Percentiles rank a stretch among this genome's conserved stretches.
Evolutionary conservation across 139 green algal genomes (phyloP).

Genomic region (Coccomyxa sp.): DNA sequence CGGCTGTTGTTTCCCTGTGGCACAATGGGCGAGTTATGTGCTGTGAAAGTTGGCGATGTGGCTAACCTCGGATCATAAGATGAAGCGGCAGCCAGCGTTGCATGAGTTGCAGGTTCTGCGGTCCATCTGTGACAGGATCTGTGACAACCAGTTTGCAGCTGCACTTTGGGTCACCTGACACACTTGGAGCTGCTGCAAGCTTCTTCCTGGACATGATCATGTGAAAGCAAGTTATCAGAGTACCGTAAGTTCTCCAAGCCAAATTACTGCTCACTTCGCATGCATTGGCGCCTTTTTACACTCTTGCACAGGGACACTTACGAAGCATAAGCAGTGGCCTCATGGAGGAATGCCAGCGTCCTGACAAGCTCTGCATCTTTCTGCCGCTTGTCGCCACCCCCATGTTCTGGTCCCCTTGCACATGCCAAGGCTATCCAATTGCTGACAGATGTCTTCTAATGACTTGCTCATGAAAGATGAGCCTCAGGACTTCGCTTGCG

Average conservation of each 20-base stretch:
- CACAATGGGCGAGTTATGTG: neutral
- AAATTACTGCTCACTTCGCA: neutral
- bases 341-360: neutral
- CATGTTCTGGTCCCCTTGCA: neutral
- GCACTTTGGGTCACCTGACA: no score
- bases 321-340: neutral
- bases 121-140: neutral
- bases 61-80: neutral
- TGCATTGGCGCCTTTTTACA: neutral
- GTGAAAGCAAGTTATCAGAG: neutral
- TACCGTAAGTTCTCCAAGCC: neutral
- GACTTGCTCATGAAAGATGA: neutral
- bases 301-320: neutral
- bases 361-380: neutral
- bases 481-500: neutral
- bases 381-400: neutral
- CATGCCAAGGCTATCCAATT: neutral
- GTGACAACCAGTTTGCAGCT: neutral
- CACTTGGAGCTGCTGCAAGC: neutral
- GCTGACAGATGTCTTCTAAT: neutral
- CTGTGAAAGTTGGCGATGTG: no score
- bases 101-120: neutral
- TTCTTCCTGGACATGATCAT: neutral
- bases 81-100: slow-evolving; percentile 1
- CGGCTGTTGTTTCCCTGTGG: neutral